phyloP scores from a whole-genome alignment of 2,329 filamentous ascomycete species.

The Venturia nashicola region DNA sequence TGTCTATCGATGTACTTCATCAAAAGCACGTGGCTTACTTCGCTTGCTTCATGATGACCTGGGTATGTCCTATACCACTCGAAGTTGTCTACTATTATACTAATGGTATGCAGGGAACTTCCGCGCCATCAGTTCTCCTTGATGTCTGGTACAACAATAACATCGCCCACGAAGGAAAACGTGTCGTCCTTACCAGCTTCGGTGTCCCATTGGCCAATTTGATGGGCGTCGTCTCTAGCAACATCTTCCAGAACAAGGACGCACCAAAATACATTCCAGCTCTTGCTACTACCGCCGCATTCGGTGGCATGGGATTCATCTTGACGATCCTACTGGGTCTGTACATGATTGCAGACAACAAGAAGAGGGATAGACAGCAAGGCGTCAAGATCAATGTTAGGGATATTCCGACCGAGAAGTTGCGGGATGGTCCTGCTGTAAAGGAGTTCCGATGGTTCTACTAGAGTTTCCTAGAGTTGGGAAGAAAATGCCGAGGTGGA shows the following conservation, averaged over 20 bases:
- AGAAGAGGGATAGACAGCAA: slow-evolving; percentile 42
- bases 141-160: slow-evolving; percentile 73
- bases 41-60: slow-evolving; percentile 72
- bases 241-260: slow-evolving; percentile 46
- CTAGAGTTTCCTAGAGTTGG: not conserved
- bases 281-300: slow-evolving; percentile 50
- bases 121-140: slow-evolving; percentile 58
- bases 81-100: not conserved
- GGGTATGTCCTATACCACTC: slow-evolving; percentile 18
- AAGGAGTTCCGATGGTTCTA: slow-evolving; percentile 32
- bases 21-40: slow-evolving; percentile 60
- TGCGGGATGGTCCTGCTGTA: slow-evolving; percentile 31
- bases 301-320: slow-evolving; percentile 47
- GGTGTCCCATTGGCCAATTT: slow-evolving; percentile 65
- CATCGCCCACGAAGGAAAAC: slow-evolving; percentile 61
- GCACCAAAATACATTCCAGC: slow-evolving; percentile 56
- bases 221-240: slow-evolving; percentile 59
- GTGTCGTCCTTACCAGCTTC: slow-evolving; percentile 57
- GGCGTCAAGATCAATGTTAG: slow-evolving; percentile 43
- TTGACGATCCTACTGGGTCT: slow-evolving; percentile 43
- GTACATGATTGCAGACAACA: slow-evolving; percentile 57
- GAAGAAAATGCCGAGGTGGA: not conserved
- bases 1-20: slow-evolving; percentile 49
- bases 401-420: slow-evolving; percentile 32
- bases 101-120: slow-evolving; percentile 38